Conservation (phyloP, 257 asterid species). For the Perilla frutescens region DNA sequence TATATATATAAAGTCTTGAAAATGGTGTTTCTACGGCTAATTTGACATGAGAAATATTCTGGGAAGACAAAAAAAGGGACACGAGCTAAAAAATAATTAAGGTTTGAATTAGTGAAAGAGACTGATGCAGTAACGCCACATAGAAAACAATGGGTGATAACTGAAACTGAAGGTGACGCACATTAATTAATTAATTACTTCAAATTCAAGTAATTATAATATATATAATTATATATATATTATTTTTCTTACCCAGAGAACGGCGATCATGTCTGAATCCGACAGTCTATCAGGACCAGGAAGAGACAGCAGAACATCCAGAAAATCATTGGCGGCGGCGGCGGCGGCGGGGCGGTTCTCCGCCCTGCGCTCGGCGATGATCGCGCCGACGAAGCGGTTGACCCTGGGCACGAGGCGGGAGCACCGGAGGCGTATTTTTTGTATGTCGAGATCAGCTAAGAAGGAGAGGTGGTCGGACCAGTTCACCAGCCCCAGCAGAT, state of each 20-base stretch:
- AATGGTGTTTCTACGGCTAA: conserved; percentile 24
- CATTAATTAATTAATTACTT: neutral
- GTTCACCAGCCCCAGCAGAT: conserved; percentile 59
- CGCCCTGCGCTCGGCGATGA: conserved; percentile 54
- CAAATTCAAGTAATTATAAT: too few relatives aligned
- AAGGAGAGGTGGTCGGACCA: conserved; percentile 83
- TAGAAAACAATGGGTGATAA: conserved; percentile 3
- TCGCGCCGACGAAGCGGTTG: conserved; percentile 56
- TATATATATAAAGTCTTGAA: conserved; percentile 5
- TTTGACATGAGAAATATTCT: conserved; percentile 28
- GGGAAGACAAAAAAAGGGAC: neutral
- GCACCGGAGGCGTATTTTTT: conserved; percentile 66
- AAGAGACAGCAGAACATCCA: conserved; percentile 74
- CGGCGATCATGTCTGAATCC: conserved; percentile 82
- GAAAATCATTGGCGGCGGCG: conserved; percentile 46
- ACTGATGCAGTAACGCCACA: conserved; percentile 29
- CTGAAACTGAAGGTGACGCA: neutral
- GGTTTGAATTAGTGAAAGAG: conserved; percentile 41
- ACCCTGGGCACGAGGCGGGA: conserved; percentile 69
- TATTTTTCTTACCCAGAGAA: conserved; percentile 71
- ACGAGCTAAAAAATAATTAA: conserved; percentile 31
- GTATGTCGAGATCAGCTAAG: conserved; percentile 65
- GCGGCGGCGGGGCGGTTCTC: conserved; percentile 11
- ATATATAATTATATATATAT: too few relatives aligned
- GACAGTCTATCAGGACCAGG: conserved; percentile 57